Conservation (phyloP, 306 rosid genomes). For the Cyclanthera cordifolia region DNA sequence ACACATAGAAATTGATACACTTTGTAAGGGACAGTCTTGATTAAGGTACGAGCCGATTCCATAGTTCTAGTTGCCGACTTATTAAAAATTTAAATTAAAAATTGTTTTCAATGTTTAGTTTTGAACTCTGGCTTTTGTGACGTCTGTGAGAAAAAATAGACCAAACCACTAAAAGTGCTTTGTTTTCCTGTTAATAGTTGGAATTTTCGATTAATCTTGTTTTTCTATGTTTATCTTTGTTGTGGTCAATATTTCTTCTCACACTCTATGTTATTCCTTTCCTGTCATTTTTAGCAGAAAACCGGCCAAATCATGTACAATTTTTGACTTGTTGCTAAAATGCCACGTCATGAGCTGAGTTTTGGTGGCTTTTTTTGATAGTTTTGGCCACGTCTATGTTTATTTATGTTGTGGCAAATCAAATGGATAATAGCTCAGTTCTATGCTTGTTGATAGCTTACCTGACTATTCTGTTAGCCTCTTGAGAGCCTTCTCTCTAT, state of each 20-base stretch:
- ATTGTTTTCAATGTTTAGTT: background rate
- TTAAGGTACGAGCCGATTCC: background rate
- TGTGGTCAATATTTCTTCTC: background rate
- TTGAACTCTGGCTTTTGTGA: background rate
- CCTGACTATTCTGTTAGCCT: no score
- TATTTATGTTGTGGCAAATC: background rate
- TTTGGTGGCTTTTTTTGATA: background rate
- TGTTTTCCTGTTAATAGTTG: no score
- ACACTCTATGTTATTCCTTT: background rate
- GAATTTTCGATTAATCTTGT: background rate
- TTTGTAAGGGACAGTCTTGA: no score
- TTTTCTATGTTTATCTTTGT: background rate
- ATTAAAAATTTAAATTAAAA: background rate
- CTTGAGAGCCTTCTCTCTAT: no score
- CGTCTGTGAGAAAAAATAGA: background rate
- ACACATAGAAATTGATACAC: no score
- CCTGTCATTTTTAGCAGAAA: background rate
- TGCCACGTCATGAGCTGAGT: background rate
- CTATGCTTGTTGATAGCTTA: no score
- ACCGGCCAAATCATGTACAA: background rate
- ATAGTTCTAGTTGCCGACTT: background rate
- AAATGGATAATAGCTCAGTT: no score
- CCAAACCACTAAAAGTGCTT: no score
- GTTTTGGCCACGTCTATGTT: constrained; percentile 2
- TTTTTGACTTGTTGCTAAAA: background rate